These are phyloP conservation scores for Haplographium delicatum DNA, from an alignment of 495 filamentous ascomycete genomes.

Conservation along the genomic window DNA sequence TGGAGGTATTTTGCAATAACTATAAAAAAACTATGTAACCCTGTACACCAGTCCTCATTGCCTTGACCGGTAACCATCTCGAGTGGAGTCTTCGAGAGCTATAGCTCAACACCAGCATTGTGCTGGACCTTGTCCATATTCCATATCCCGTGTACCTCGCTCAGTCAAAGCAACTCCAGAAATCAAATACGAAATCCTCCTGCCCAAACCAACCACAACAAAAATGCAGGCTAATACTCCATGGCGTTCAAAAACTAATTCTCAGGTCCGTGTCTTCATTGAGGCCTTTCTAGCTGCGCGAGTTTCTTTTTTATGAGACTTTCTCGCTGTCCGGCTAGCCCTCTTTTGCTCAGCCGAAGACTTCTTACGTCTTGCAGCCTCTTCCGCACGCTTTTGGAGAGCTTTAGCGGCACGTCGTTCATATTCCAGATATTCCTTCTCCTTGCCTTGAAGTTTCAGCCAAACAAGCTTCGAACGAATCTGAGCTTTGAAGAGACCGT, in stretches of 20 bases:
- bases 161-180: constrained; percentile 18
- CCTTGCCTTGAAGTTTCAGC: constrained; percentile 26
- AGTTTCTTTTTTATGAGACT: constrained; percentile 11
- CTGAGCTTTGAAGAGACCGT: constrained; percentile 21
- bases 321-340: constrained; percentile 9
- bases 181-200: constrained; percentile 11
- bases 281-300: constrained; percentile 9
- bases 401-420: constrained; percentile 17
- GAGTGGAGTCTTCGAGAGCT: constrained; percentile 1
- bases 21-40: constrained; percentile 15
- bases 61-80: constrained; percentile 5
- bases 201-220: constrained; percentile 5
- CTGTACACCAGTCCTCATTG: constrained; percentile 11
- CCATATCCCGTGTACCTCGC: constrained; percentile 5
- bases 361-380: constrained; percentile 1
- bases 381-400: not conserved
- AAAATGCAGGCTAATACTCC: constrained; percentile 16
- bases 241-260: constrained; percentile 10
- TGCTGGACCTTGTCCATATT: not conserved
- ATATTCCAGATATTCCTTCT: constrained; percentile 19
- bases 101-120: not conserved
- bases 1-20: constrained; percentile 12
- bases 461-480: constrained; percentile 23
- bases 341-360: constrained; percentile 8
- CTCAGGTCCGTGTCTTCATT: constrained; percentile 2